Evolutionary conservation across 169 alveolate genomes (phyloP), one percentile per base, ranked within the genome.

Genomic region (Toxoplasma gondii): DNA sequence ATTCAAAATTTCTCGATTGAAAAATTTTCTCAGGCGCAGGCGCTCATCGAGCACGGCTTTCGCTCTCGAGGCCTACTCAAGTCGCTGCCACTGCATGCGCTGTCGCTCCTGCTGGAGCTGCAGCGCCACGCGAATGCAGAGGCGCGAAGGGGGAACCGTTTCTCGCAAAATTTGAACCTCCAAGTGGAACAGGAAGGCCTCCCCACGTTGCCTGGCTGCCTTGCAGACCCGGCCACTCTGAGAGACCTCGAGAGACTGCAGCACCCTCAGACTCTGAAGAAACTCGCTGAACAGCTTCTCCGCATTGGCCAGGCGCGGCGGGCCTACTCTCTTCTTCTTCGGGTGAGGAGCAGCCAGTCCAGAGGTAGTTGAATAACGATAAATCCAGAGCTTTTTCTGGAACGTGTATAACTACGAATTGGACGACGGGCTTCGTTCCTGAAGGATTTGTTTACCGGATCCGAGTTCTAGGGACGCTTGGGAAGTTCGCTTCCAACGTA

Each of bases 231-330:
- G 78, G 87, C 41, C 29, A 0, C 53, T 7, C 27, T 78, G 87
- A 78, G 34, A n/a, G 87, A 78, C 16, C 87, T 78, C 41, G 87
- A 78, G 87, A 34, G 87, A 19, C 45, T 78, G 24, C 87, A 78
- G 87, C 87, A 78, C 24, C 87, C 87, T 12, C 87, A 78, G 34
- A 78, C 87, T 4, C 87, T 78, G 45, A 78, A 78, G 87, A 78
- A 78, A 39, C 29, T 78, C 10, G 87, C 87, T 78, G 87, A 39
- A 27, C 87, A 78, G 34, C 45, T 78, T 34, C 87, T 78, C 29
- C 87, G 43, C 87, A 34, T 39, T 44, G 87, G 87, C 9, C 87
- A 78, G 87, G 53, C 87, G 43, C 10, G 87, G 24, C 87, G 87
- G 22, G 87, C 87, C 87, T 39, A 78, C 87, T 16, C 27, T 9